Percentiles rank a stretch among this genome's conserved stretches.
phyloP scores from a whole-genome alignment of 1,284 basidiomycete species.

The Thelephora terrestris region DNA sequence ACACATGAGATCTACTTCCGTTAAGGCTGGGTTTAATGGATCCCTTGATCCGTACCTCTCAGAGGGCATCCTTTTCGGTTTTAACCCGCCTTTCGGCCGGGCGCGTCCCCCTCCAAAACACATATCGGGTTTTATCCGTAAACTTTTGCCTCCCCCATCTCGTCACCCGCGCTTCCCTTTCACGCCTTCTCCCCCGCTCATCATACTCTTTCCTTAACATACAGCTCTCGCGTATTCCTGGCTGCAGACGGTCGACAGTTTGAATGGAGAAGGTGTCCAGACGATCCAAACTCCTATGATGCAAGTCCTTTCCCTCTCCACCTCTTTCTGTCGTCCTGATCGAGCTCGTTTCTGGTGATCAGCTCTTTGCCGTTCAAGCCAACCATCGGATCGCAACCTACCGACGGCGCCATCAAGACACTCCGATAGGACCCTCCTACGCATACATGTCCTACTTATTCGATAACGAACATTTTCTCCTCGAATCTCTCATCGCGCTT shows the following conservation, averaged over 20 bases:
- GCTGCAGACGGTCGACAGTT: constrained; percentile 40
- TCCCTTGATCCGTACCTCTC: too few relatives aligned
- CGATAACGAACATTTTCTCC: constrained; percentile 44
- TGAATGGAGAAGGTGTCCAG: constrained; percentile 50
- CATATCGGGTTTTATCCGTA: too few relatives aligned
- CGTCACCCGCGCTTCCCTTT: neutral
- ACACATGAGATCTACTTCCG: too few relatives aligned
- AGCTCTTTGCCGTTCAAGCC: constrained; percentile 39
- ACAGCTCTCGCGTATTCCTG: constrained; percentile 49
- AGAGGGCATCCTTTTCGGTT: too few relatives aligned
- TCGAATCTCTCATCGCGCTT: constrained; percentile 54
- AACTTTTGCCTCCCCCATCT: too few relatives aligned
- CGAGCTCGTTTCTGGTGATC: neutral
- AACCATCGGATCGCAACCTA: constrained; percentile 46
- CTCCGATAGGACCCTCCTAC: constrained; percentile 51
- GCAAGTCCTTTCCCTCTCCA: constrained; percentile 25
- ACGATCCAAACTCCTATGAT: constrained; percentile 42
- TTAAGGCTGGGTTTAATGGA: too few relatives aligned
- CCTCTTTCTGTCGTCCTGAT: neutral
- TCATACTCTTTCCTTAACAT: constrained; percentile 4
- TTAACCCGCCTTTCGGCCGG: too few relatives aligned
- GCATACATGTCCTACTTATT: constrained; percentile 56
- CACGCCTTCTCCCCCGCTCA: neutral
- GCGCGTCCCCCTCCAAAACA: too few relatives aligned
- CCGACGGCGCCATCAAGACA: constrained; percentile 34